Base-by-base conservation (phyloP, 2,329 filamentous ascomycete species). In the Camillea tinctor region DNA sequence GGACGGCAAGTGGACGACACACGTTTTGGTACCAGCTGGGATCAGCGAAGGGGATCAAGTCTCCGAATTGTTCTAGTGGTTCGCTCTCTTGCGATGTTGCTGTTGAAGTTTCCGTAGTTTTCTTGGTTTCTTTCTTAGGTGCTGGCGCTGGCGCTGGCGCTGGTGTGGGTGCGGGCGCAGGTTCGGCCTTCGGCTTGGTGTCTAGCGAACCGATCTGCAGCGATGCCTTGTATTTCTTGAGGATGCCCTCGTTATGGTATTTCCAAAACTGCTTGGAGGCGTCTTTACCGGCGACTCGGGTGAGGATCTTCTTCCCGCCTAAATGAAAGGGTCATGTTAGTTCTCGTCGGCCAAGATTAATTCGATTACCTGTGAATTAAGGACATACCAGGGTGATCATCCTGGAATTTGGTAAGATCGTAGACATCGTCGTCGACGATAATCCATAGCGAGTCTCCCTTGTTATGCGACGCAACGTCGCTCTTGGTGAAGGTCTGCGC, bases 341-440 rank as follows among this genome's bases (percentile, higher is more conserved):
- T 30, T 30, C 26, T 30, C 26, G 26, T 30, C 26, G 4, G 9
- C 9, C 9, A 26, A 4, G 26, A 11, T 30, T 9, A 7, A 7
- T 30, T 30, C 26, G 6, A 13, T 17, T 50, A 8, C 49, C 6
- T 52, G 52, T 50, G 44, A 52, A 54, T 54, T 30, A 7, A 15
- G 36, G 36, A 5, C 79, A 80, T 80, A 85, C 92, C 92, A 74
- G 91, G 91, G 75, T 94, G 91, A 66, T 93, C 90, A 62, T 93
- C 88, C 75, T 92, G 89, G 75, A 94, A 94, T 72, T 88, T 93
- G 69, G 93, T 96, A 70, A 98, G 75, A 74, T 99, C 94, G 77
- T 97, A 98, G 68, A 98, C 94, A 77, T 98, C 94, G 71, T 93
- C 90, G 68, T 98, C 94, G 67, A 98, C 88, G 66, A 96, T 86